Evolutionary conservation across 805 yeast species (phyloP), one percentile per base, ranked within the genome.

Genomic region (Cyberlindnera lachancei): DNA sequence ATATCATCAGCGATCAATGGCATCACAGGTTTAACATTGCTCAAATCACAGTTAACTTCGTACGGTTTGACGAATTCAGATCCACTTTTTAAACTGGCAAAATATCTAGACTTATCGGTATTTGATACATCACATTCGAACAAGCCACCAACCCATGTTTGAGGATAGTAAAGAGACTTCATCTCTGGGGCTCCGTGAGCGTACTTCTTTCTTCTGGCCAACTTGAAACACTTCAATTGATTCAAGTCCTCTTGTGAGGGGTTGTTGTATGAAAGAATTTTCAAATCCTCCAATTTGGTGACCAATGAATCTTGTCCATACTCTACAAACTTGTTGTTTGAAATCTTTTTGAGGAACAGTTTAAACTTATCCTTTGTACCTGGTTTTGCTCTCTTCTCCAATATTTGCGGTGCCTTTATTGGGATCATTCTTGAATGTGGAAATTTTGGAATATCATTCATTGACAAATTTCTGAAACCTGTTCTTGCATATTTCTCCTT

Each of bases 1-100:
- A 68, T 58, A 33, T 68, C 67, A 36, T 77, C 83, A 0, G 84
- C 77, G n/a, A 70, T 48, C 22, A 80, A 50, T 0, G 87, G 86
- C 22, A 62, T 43, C 4, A 78, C 37, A 0, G 85, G 81, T 5
- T 37, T 48, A 4, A 72, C 50, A 7, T 50, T 42, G 0, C 54
- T 35, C 1, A 47, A 26, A 25, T 56, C 58, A 44, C 79, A 73
- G 9, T 35, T 29, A 23, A 63, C 43, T 2, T 52, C 46, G 23
- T 54, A 44, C 1, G 45, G 35, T 13, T 27, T 34, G 3, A 16
- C 19, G 13, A 35, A 29, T 2, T 39, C 33, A 11, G 29, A 18
- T 6, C 34, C 8, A 25, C 39, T 29, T 16, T 32, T 38, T 18
- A 45, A 23, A 40, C 25, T 37, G 18, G 33, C 39, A 35, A 50